Evolutionary conservation across 257 asterid species (phyloP), one percentile per base, ranked within the genome.

Genomic region (Lavandula angustifolia): DNA sequence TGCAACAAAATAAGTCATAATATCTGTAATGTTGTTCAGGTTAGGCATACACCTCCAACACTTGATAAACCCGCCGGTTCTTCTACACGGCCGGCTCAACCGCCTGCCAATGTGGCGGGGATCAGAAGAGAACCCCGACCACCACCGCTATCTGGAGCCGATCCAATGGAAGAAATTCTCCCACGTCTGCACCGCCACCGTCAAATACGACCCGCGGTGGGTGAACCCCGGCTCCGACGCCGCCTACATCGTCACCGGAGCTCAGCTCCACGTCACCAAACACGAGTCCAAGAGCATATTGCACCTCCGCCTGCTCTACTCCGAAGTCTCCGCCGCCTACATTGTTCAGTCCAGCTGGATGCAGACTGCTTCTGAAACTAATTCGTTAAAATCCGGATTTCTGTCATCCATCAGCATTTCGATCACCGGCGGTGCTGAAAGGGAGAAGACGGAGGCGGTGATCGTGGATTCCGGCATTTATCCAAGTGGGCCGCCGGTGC

Each of bases 181-280:
- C 43, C 97, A 87, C 64, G 54, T 89, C 1, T 89, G 91, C 81
- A 85, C 95, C 0, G 83, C 91, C 17, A 87, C 95, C 0, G 88
- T 92, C 17, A 87, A 87, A 38, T 82, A 57, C 60, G 87, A 66
- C 37, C 57, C 70, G 29, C 54, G n/a, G 4, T 89, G 96, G 92
- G 38, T 61, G 9, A 73, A 73, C 0, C 65, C 55, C 5, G 67
- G 17, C 10, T 8, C 33, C 29, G 79, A 54, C 32, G 68, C 72
- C 2, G 86, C 83, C 8, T 91, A 77, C 79, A 84, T 92, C 0
- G 96, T 89, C 62, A 87, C 97, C 1, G 98, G 98, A 3, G 95
- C 94, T 12, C 97, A 87, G 66, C 88, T 92, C 52, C 84, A 79
- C 59, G 88, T 85, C 13, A 46, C 44, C 31, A 80, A 78, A 9